Percentiles rank a stretch among this genome's conserved stretches.
These are phyloP conservation scores for Auriculariales sp. DNA, from an alignment of 768 basidiomycete species.

Conservation along the genomic window DNA sequence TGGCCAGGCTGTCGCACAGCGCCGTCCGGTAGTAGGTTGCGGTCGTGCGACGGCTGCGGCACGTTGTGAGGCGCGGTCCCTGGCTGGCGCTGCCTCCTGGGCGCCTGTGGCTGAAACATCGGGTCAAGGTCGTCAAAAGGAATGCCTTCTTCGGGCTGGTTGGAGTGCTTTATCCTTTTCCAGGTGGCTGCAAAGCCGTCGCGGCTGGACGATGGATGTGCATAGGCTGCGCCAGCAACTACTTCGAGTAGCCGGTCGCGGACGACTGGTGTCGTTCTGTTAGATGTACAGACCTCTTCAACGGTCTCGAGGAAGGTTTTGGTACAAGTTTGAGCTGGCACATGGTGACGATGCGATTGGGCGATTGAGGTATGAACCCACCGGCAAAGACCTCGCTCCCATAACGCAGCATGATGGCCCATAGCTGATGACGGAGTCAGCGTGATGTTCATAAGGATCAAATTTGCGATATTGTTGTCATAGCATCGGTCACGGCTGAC, in stretches of 20 bases:
- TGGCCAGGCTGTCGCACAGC: too few species aligned
- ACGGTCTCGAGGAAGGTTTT: constrained; percentile 70
- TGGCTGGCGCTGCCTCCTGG: too few species aligned
- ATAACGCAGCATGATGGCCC: constrained; percentile 84
- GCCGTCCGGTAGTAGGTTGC: too few species aligned
- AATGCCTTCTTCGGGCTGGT: constrained; percentile 73
- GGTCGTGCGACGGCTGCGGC: too few species aligned
- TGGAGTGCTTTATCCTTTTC: constrained; percentile 62
- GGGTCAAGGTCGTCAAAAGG: constrained; percentile 67
- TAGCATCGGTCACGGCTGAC: too few species aligned
- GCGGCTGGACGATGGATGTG: constrained; percentile 19
- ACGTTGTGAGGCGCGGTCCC: too few species aligned
- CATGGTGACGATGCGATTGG: background rate
- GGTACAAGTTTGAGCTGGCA: constrained; percentile 39
- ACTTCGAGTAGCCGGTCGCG: constrained; percentile 69
- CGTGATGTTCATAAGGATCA: too few species aligned
- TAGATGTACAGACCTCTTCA: constrained; percentile 54
- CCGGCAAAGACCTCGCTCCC: constrained; percentile 53
- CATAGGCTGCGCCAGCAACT: constrained; percentile 67
- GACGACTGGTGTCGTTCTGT: constrained; percentile 64
- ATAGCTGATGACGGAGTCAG: too few species aligned
- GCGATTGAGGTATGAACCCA: constrained; percentile 9
- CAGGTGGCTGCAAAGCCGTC: constrained; percentile 60
- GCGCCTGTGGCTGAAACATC: constrained; percentile 50
- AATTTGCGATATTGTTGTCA: too few species aligned